A percentile compares a stretch with the other conserved stretches of the same genome.
These are phyloP conservation scores for Melampsora americana DNA, from an alignment of 1,284 basidiomycete species.

Conservation along the genomic window DNA sequence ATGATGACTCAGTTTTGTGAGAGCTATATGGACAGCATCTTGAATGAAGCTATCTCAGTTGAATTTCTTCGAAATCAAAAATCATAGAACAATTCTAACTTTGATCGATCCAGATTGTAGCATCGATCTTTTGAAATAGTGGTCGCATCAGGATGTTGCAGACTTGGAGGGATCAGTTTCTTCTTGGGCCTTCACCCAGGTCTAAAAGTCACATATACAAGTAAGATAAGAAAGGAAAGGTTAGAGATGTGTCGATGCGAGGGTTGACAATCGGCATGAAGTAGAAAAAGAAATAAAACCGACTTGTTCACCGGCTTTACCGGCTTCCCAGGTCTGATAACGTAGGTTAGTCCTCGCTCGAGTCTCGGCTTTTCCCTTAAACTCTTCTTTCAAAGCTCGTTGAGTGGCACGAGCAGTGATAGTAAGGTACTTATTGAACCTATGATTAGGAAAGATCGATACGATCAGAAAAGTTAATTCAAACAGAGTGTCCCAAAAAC, in stretches of 20 bases:
- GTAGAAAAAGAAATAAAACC: background rate
- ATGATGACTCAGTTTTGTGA: too few relatives aligned
- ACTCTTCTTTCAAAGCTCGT: conserved; percentile 35
- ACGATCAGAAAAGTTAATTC: background rate
- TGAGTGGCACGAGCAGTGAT: conserved; percentile 36
- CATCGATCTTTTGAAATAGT: background rate
- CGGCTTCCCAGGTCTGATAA: conserved; percentile 39
- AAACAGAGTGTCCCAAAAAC: background rate
- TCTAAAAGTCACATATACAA: conserved; percentile 1
- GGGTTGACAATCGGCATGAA: background rate
- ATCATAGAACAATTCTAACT: too few relatives aligned
- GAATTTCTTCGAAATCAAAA: too few relatives aligned
- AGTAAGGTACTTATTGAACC: conserved; percentile 35
- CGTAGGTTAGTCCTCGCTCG: conserved; percentile 29
- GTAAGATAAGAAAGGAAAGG: background rate
- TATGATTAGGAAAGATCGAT: background rate
- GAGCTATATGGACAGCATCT: too few relatives aligned
- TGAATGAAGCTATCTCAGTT: too few relatives aligned
- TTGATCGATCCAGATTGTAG: too few relatives aligned
- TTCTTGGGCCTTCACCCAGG: conserved; percentile 41
- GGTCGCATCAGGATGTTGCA: background rate
- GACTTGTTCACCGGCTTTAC: conserved; percentile 39
- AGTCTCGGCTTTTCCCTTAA: conserved; percentile 9
- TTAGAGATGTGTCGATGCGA: background rate
- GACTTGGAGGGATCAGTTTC: conserved; percentile 12